A percentile compares a stretch with the other conserved stretches of the same genome.
Evolutionary conservation across 2,329 filamentous ascomycete species (phyloP).

Genomic region (Escovopsis sp.): DNA sequence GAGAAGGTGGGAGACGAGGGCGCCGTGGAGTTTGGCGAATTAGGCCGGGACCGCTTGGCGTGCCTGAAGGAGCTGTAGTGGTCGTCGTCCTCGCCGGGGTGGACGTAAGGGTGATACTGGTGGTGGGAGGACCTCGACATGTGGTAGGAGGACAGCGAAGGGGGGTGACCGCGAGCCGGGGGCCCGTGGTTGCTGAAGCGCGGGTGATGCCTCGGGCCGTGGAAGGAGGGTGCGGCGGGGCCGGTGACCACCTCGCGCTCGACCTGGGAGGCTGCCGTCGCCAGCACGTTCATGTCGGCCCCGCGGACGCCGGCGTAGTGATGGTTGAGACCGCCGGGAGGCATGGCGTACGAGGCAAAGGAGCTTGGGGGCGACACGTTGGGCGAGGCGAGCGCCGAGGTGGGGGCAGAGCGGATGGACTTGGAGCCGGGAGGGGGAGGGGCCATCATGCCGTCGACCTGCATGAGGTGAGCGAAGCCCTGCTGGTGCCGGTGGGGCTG

Average conservation of each 20-base stretch:
- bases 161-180: conserved; percentile 46
- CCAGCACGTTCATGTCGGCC: conserved; percentile 43
- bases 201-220: conserved; percentile 35
- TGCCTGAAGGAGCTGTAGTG: conserved; percentile 58
- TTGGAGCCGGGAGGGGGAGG: conserved; percentile 59
- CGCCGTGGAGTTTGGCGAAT: conserved; percentile 88
- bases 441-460: conserved; percentile 60
- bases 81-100: conserved; percentile 67
- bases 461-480: conserved; percentile 28
- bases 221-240: conserved; percentile 19
- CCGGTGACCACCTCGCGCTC: conserved; percentile 40
- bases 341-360: conserved; percentile 54
- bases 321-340: conserved; percentile 31
- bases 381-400: conserved; percentile 76
- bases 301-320: conserved; percentile 26
- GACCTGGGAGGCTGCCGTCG: conserved; percentile 45
- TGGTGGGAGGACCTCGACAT: conserved; percentile 51
- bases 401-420: conserved; percentile 76
- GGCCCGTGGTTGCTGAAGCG: conserved; percentile 36
- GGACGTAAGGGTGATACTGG: conserved; percentile 28
- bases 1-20: conserved; percentile 94
- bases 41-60: conserved; percentile 79
- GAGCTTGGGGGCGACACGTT: conserved; percentile 93
- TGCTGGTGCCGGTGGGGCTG: conserved; percentile 22
- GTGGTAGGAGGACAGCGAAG: conserved; percentile 73